These are phyloP conservation scores for Suillus variegatus DNA, from an alignment of 768 basidiomycete species.

Conservation along the genomic window DNA sequence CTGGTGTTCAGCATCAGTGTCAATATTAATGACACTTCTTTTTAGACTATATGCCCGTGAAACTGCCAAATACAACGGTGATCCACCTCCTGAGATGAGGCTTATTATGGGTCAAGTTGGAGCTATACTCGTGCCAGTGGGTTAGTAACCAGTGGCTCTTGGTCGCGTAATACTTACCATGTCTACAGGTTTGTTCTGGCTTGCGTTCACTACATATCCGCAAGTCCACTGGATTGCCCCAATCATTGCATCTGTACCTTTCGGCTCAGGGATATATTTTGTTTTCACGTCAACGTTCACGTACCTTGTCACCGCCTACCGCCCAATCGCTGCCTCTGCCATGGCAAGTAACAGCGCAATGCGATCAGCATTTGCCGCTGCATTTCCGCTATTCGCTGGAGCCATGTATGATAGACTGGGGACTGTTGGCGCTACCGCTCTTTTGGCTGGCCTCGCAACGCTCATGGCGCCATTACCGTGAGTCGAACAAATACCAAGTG, in stretches of 20 bases:
- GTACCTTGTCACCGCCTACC: slow-evolving; percentile 53
- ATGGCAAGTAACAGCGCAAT: slow-evolving; percentile 65
- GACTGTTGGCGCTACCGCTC: slow-evolving; percentile 69
- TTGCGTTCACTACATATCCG: slow-evolving; percentile 55
- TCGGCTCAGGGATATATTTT: slow-evolving; percentile 59
- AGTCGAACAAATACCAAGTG: slow-evolving; percentile 22
- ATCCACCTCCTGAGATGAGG: slow-evolving; percentile 64
- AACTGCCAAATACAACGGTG: slow-evolving; percentile 40
- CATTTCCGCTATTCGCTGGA: slow-evolving; percentile 53
- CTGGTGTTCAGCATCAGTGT: background rate
- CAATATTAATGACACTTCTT: background rate
- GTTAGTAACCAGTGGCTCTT: slow-evolving; percentile 31
- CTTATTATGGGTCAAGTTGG: slow-evolving; percentile 70
- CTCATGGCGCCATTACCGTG: slow-evolving; percentile 65
- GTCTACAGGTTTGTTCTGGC: slow-evolving; percentile 45
- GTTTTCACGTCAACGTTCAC: slow-evolving; percentile 72
- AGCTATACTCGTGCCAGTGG: slow-evolving; percentile 63
- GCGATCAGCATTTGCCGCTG: slow-evolving; percentile 47
- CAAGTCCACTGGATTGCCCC: slow-evolving; percentile 50
- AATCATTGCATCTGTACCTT: slow-evolving; percentile 45
- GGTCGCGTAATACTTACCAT: background rate
- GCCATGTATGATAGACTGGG: slow-evolving; percentile 57
- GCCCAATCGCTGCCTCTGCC: slow-evolving; percentile 57
- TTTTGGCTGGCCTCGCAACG: slow-evolving; percentile 67
- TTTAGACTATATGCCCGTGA: slow-evolving; percentile 40